Conservation (phyloP, 129 eudicot species). For the Flaveria bidentis region DNA sequence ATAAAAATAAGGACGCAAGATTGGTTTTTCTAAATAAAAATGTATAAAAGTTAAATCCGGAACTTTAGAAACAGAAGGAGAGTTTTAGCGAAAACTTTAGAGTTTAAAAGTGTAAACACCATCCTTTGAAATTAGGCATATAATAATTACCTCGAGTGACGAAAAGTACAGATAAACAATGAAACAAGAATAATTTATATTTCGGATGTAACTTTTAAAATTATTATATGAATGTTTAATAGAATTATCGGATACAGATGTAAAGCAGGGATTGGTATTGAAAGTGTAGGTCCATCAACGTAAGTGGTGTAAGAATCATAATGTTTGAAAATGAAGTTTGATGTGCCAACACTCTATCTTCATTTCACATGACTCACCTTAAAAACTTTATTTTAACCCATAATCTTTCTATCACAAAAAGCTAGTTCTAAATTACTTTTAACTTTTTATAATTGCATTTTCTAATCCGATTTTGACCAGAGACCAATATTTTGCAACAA, state of each 20-base stretch:
- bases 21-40: too few relatives aligned
- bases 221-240: too few relatives aligned
- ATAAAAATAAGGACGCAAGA: too few relatives aligned
- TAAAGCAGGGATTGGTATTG: slow-evolving; percentile 22
- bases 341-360: slow-evolving; percentile 30
- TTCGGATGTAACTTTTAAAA: too few relatives aligned
- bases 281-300: slow-evolving; percentile 34
- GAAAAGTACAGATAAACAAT: too few relatives aligned
- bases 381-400: slow-evolving; percentile 21
- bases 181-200: too few relatives aligned
- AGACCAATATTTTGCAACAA: background rate
- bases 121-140: too few relatives aligned
- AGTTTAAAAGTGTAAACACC: too few relatives aligned
- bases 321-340: slow-evolving; percentile 31
- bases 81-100: too few relatives aligned
- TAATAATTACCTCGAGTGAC: too few relatives aligned
- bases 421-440: background rate
- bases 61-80: too few relatives aligned
- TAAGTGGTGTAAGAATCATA: slow-evolving; percentile 33
- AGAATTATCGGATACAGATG: slow-evolving; percentile 2
- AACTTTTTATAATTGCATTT: background rate
- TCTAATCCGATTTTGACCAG: background rate
- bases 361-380: slow-evolving; percentile 11
- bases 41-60: too few relatives aligned
- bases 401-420: slow-evolving; percentile 28